A percentile compares a stretch with the other conserved stretches of the same genome.
These are phyloP conservation scores for Protea cynaroides DNA, from an alignment of 164 flowering plant genomes.

Conservation along the genomic window DNA sequence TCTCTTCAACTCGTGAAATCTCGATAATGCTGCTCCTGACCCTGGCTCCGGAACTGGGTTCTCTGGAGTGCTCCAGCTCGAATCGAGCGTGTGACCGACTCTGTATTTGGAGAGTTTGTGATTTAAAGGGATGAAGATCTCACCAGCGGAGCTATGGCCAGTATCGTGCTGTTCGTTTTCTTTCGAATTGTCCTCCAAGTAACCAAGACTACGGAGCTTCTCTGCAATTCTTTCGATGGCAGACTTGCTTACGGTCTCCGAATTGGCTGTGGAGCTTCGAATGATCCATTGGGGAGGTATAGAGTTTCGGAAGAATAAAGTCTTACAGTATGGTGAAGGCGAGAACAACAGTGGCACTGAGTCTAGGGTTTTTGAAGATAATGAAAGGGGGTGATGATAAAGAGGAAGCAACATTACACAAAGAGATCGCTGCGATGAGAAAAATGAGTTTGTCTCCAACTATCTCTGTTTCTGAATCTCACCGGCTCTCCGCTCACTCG, in stretches of 20 bases:
- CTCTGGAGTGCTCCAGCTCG: constrained; percentile 88
- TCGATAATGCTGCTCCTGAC: constrained; percentile 43
- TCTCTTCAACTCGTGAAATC: constrained; percentile 38
- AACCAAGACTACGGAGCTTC: constrained; percentile 87
- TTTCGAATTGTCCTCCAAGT: constrained; percentile 28
- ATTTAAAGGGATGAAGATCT: constrained; percentile 71
- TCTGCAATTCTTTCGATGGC: constrained; percentile 81
- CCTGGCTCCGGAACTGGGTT: constrained; percentile 77
- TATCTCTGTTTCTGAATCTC: no score
- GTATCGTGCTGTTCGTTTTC: background rate
- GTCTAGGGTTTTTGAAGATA: constrained; percentile 13
- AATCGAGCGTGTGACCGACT: constrained; percentile 78
- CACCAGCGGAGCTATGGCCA: constrained; percentile 42
- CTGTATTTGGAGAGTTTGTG: constrained; percentile 45
- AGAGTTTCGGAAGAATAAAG: constrained; percentile 20
- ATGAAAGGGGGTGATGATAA: constrained; percentile 10
- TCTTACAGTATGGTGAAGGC: constrained; percentile 8
- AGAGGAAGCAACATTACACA: constrained; percentile 33
- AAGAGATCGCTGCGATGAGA: no score
- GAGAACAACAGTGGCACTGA: constrained; percentile 7
- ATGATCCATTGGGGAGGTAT: constrained; percentile 23
- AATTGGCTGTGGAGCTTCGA: constrained; percentile 18
- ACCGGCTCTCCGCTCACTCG: no score
- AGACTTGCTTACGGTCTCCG: constrained; percentile 35
- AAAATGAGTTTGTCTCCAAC: no score